phyloP scores from a whole-genome alignment of 73 alveolate genomes.

The Tetrahymena malaccensis region DNA sequence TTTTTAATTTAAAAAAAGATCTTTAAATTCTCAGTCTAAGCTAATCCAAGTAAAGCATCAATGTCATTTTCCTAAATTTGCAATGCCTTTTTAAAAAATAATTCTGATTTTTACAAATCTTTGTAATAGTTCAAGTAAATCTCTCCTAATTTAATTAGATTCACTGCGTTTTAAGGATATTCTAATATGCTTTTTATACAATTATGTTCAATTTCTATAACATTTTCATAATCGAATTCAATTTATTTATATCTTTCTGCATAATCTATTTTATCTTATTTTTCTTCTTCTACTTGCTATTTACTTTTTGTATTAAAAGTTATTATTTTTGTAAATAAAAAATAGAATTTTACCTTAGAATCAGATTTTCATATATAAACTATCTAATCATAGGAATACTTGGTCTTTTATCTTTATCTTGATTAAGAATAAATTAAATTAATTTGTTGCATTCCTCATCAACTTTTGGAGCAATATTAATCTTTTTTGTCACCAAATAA shows the following conservation, averaged over 20 bases:
- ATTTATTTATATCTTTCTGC: neutral
- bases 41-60: neutral
- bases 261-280: neutral
- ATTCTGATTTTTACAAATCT: neutral
- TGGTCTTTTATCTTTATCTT: neutral
- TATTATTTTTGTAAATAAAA: neutral
- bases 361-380: neutral
- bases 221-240: neutral
- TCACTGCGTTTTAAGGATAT: neutral
- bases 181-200: neutral
- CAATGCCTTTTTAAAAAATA: neutral
- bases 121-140: neutral
- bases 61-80: neutral
- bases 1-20: neutral
- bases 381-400: neutral
- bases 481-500: neutral
- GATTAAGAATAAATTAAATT: neutral
- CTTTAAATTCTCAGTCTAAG: neutral
- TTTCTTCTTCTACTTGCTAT: neutral
- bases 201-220: neutral
- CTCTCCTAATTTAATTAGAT: neutral
- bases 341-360: neutral
- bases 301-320: neutral
- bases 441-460: neutral
- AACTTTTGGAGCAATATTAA: neutral